phyloP scores from a whole-genome alignment of 768 basidiomycete species.

The Russula dissimulans region DNA sequence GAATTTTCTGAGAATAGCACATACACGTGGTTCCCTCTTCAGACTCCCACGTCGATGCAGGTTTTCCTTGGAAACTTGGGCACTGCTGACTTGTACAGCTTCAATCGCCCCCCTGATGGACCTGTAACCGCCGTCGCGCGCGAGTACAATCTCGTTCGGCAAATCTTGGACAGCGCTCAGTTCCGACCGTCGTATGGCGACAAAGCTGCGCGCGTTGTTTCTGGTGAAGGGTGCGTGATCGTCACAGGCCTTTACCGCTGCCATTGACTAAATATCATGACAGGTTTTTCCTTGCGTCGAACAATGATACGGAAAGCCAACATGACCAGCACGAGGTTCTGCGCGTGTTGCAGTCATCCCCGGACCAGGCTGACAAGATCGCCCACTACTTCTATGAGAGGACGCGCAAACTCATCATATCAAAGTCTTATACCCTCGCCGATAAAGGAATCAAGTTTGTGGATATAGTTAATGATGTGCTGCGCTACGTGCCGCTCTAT shows the following conservation, averaged over 20 bases:
- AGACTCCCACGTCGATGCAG: slow-evolving; percentile 68
- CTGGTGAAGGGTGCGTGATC: slow-evolving; percentile 47
- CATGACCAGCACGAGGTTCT: slow-evolving; percentile 43
- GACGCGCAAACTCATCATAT: slow-evolving; percentile 47
- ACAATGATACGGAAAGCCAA: slow-evolving; percentile 29
- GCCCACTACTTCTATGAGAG: slow-evolving; percentile 57
- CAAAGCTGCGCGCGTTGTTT: slow-evolving; percentile 44
- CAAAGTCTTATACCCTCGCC: slow-evolving; percentile 46
- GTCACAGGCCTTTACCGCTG: neutral
- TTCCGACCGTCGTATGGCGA: slow-evolving; percentile 44
- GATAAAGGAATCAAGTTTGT: slow-evolving; percentile 45
- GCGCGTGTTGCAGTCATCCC: slow-evolving; percentile 37
- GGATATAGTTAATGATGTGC: slow-evolving; percentile 61
- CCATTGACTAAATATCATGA: neutral
- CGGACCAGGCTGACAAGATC: slow-evolving; percentile 41
- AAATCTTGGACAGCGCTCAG: slow-evolving; percentile 40
- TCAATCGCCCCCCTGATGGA: slow-evolving; percentile 37
- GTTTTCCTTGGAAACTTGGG: slow-evolving; percentile 47
- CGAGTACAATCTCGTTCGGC: slow-evolving; percentile 42
- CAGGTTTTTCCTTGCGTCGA: slow-evolving; percentile 59
- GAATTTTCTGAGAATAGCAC: slow-evolving; percentile 59
- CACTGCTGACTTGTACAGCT: slow-evolving; percentile 44
- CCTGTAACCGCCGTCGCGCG: slow-evolving; percentile 28
- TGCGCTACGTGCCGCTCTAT: slow-evolving; percentile 53
- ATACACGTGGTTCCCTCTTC: slow-evolving; percentile 84